These are phyloP conservation scores for Austroboletus eburneus DNA, from an alignment of 768 basidiomycete species.

Conservation along the genomic window DNA sequence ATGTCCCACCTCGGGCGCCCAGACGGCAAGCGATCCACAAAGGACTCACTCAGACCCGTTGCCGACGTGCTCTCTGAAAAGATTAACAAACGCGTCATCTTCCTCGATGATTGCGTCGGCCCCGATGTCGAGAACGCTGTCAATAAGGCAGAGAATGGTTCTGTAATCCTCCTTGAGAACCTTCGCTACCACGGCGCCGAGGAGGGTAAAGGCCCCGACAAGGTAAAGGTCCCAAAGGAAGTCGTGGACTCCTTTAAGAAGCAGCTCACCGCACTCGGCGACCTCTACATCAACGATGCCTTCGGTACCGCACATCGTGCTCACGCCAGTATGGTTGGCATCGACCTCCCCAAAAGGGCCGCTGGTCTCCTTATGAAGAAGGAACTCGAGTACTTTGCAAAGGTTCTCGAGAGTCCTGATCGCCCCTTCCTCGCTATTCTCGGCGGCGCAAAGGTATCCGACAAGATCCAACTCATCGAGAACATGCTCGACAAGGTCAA, in stretches of 20 bases:
- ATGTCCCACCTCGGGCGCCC: constrained; percentile 99
- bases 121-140: constrained; percentile 79
- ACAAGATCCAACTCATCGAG: constrained; percentile 98
- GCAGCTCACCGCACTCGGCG: constrained; percentile 84
- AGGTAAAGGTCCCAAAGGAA: constrained; percentile 87
- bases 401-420: constrained; percentile 92
- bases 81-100: constrained; percentile 62
- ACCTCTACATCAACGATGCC: constrained; percentile 97
- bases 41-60: constrained; percentile 89
- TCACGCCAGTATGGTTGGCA: constrained; percentile 98
- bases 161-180: constrained; percentile 92
- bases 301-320: constrained; percentile 99
- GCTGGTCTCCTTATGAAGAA: constrained; percentile 98
- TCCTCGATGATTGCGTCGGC: constrained; percentile 84
- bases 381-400: constrained; percentile 98
- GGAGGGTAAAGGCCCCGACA: constrained; percentile 96
- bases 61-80: constrained; percentile 54
- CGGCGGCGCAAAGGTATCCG: constrained; percentile 97
- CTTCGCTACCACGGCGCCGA: constrained; percentile 98
- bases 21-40: constrained; percentile 83
- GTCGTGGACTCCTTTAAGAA: constrained; percentile 82
- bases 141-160: constrained; percentile 50
- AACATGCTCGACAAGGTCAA: constrained; percentile 99
- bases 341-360: constrained; percentile 87
- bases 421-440: constrained; percentile 97